Evolutionary conservation across 352 stramenopile genomes (phyloP).

Genomic region (Globisporangium abappressorium): DNA sequence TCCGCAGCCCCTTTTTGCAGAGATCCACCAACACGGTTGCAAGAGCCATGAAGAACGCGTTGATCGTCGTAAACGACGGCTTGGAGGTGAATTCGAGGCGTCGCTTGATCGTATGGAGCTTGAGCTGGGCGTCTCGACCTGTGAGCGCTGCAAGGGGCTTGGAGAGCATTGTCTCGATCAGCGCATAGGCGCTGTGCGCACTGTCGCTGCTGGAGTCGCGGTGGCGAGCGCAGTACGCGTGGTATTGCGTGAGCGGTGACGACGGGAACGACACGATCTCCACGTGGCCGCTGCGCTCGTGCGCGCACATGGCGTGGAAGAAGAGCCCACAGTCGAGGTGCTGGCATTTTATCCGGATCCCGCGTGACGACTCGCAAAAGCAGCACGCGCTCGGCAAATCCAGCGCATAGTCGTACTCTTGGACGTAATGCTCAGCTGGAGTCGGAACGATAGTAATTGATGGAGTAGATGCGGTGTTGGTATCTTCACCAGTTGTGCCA

Average conservation of each 20-base stretch:
- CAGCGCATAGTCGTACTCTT: constrained; percentile 16
- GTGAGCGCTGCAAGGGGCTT: constrained; percentile 45
- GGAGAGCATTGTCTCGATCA: constrained; percentile 55
- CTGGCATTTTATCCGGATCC: constrained; percentile 60
- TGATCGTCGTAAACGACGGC: constrained; percentile 21
- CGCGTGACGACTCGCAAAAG: constrained; percentile 38
- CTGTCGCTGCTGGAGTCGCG: constrained; percentile 13
- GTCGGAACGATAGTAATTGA: constrained; percentile 5
- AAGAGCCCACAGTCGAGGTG: constrained; percentile 45
- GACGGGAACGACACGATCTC: constrained; percentile 24
- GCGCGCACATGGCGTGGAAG: constrained; percentile 67
- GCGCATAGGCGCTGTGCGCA: constrained; percentile 32
- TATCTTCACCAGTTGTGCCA: not conserved
- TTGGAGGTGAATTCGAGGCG: constrained; percentile 22
- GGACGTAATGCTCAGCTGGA: constrained; percentile 11
- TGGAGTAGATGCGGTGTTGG: not conserved
- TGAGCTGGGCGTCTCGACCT: constrained; percentile 47
- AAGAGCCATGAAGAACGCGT: constrained; percentile 40
- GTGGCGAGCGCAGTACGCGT: constrained; percentile 76
- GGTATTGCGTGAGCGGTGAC: constrained; percentile 33
- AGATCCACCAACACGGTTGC: constrained; percentile 41
- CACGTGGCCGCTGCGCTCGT: constrained; percentile 31
- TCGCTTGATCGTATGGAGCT: constrained; percentile 43
- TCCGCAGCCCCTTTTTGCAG: constrained; percentile 48
- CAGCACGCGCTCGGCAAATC: constrained; percentile 33